A percentile compares a stretch with the other conserved stretches of the same genome.
phyloP scores from a whole-genome alignment of 2,329 filamentous ascomycete species.

The Aspergillus novoparasiticus region DNA sequence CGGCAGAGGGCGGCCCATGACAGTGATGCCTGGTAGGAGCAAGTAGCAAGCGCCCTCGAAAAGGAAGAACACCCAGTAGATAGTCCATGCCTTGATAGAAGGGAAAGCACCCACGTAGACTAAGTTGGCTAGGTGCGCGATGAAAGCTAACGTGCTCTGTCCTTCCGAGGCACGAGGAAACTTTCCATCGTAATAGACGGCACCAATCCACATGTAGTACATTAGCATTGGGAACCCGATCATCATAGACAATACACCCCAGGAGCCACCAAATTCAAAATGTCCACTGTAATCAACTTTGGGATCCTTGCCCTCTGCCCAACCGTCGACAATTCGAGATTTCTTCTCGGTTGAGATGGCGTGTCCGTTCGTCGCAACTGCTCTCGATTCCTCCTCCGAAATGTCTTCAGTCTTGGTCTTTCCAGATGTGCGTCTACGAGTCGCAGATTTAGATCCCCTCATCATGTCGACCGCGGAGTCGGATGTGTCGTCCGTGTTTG shows the following conservation, averaged over 20 bases:
- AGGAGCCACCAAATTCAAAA: constrained; percentile 83
- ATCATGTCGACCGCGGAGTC: constrained; percentile 26
- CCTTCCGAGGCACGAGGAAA: constrained; percentile 68
- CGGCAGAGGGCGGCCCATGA: constrained; percentile 83
- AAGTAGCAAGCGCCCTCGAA: constrained; percentile 84
- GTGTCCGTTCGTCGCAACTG: constrained; percentile 22
- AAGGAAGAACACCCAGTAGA: constrained; percentile 93
- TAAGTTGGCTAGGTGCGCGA: constrained; percentile 68
- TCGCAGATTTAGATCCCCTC: constrained; percentile 27
- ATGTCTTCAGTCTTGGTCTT: constrained; percentile 33
- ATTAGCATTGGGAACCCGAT: constrained; percentile 89
- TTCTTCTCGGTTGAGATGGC: constrained; percentile 26
- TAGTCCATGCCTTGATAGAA: constrained; percentile 77
- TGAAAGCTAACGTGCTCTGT: constrained; percentile 72
- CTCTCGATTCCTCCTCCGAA: constrained; percentile 24
- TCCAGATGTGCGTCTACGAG: constrained; percentile 33
- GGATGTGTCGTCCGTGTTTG: constrained; percentile 32
- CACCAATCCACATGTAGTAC: constrained; percentile 99
- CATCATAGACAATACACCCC: constrained; percentile 85
- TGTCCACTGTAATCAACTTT: constrained; percentile 53
- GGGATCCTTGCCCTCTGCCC: constrained; percentile 45
- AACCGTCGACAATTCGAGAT: constrained; percentile 42
- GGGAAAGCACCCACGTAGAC: constrained; percentile 86
- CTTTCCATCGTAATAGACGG: constrained; percentile 86
- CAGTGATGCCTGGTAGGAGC: constrained; percentile 81